Evolutionary conservation across 306 rosid species (phyloP), one percentile per base, ranked within the genome.

Genomic region (Quercus variabilis): DNA sequence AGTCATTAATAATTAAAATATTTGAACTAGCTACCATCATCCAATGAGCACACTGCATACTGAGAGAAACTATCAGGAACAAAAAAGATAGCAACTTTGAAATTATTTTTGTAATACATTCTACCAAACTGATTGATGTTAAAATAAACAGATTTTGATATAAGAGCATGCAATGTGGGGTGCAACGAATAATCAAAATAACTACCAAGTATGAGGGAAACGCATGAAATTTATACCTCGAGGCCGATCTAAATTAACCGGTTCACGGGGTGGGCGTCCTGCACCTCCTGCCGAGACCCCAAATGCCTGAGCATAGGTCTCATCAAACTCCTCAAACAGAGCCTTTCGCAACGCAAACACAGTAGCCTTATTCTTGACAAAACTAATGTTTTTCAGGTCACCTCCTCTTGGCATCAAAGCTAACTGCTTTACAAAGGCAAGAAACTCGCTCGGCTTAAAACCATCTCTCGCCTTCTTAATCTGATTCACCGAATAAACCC

Each of bases 271-370:
- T 46, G 89, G 75, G 13, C 94, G 93, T 5, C 80, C 78, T 0
- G 88, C 83, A 10, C 94, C 92, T 4, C 80, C 78, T 0, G 88
- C 83, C 81, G 83, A 87, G 74, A 81, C 89, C 28, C 96, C 96
- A 77, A 96, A 96, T 20, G 99, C 99, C 87, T 96, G 92, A 3
- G 97, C 98, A 84, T 96, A 96, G 11, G 99, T 93, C 85, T 90
- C 99, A 77, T 96, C 99, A 78, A 77, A 84, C 81, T 96, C 97
- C 80, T 96, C 98, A 83, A 90, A 96, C 67, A 91, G 92, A 0
- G 91, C 89, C 81, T 80, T 89, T 3, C 99, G 81, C 73, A 86
- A 89, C 0, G 90, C 84, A n/a, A 82, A 88, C 19, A 87, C 79
- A 0, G 89, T 86, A 26, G 98, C 94, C 82, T 85, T 96, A 59